Evolutionary conservation across 345 rosid genomes (phyloP).

Genomic region (Aquilaria sinensis): DNA sequence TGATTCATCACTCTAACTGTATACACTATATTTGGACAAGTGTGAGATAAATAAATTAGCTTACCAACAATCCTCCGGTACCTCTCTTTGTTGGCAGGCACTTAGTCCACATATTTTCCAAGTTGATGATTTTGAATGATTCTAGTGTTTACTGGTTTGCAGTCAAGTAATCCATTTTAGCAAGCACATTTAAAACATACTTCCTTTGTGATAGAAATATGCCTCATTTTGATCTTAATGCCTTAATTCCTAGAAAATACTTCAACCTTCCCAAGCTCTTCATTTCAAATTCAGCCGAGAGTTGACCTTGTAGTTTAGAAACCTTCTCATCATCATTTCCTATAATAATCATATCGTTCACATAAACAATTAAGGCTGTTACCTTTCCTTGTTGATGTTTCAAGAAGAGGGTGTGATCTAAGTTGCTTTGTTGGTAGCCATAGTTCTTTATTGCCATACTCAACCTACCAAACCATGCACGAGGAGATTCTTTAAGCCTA

Average conservation of each 20-base stretch:
- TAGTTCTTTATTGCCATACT: too few relatives aligned
- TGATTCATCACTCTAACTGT: background rate
- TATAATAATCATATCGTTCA: background rate
- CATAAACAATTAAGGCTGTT: background rate
- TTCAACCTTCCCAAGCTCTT: background rate
- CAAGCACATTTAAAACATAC: background rate
- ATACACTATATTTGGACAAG: too few relatives aligned
- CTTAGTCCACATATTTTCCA: background rate
- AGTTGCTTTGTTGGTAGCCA: too few relatives aligned
- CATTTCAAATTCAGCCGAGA: slow-evolving; percentile 1
- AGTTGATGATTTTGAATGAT: background rate
- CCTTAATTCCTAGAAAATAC: too few relatives aligned
- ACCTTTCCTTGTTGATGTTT: background rate
- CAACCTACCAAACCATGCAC: too few relatives aligned
- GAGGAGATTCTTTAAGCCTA: too few relatives aligned
- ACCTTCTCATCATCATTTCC: background rate
- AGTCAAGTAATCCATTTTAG: background rate
- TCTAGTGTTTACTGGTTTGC: background rate
- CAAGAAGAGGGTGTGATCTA: too few relatives aligned
- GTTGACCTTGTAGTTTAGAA: background rate
- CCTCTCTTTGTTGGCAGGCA: background rate
- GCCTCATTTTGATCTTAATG: too few relatives aligned
- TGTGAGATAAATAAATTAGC: too few relatives aligned
- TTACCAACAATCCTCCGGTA: too few relatives aligned
- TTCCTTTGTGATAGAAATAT: too few relatives aligned